These are phyloP conservation scores for Fusarium continuum DNA, from an alignment of 2,329 filamentous ascomycete genomes.

Conservation along the genomic window DNA sequence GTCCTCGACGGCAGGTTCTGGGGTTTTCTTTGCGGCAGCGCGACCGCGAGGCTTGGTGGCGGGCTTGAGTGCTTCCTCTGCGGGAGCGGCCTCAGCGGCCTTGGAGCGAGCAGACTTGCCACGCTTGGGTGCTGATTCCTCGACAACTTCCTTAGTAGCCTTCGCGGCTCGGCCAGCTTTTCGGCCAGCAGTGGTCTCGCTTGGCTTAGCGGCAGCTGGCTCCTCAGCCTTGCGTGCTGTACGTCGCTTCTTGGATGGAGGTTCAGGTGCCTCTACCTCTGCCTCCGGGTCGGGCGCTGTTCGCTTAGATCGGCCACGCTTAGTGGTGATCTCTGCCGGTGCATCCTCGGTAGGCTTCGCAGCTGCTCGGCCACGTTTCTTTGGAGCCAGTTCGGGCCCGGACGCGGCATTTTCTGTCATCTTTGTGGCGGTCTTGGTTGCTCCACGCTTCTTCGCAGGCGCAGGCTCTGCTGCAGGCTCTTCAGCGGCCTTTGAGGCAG, in stretches of 20 bases:
- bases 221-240: slow-evolving; percentile 23
- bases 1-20: neutral
- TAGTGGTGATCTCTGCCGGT: slow-evolving; percentile 15
- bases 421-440: slow-evolving; percentile 8
- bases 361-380: slow-evolving; percentile 18
- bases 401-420: slow-evolving; percentile 1
- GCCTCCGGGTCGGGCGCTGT: slow-evolving; percentile 15
- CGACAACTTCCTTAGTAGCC: slow-evolving; percentile 3
- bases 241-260: slow-evolving; percentile 33
- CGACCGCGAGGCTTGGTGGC: slow-evolving; percentile 24
- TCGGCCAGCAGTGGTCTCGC: slow-evolving; percentile 4
- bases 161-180: slow-evolving; percentile 21
- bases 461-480: slow-evolving; percentile 2
- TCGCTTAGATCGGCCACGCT: slow-evolving; percentile 33
- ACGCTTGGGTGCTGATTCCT: slow-evolving; percentile 15
- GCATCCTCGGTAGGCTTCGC: neutral
- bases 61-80: slow-evolving; percentile 1
- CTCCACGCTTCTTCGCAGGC: slow-evolving; percentile 19
- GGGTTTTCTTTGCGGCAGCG: slow-evolving; percentile 6
- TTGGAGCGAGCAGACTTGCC: slow-evolving; percentile 24
- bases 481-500: slow-evolving; percentile 10
- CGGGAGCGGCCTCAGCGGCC: neutral
- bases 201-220: neutral
- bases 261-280: slow-evolving; percentile 18
- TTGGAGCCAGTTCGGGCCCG: slow-evolving; percentile 15